Conservation (phyloP, 163 green algal genomes). For the Volvox carteri region DNA sequence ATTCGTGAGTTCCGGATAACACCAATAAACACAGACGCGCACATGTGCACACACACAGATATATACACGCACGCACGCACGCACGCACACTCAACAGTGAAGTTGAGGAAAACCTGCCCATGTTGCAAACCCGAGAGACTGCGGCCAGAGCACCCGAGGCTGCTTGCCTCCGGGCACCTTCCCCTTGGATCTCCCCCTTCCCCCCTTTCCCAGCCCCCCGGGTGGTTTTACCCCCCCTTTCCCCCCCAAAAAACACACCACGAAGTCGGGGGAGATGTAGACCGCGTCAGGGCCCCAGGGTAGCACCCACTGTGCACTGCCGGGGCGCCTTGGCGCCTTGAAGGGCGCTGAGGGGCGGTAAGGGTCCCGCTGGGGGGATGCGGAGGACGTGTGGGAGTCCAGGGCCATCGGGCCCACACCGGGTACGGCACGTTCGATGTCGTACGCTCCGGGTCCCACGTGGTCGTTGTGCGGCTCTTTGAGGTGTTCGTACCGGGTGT, state of each 20-base stretch:
- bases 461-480: slow-evolving; percentile 24
- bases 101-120: no score
- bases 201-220: not conserved
- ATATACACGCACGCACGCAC: no score
- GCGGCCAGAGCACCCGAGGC: no score
- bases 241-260: not conserved
- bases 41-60: no score
- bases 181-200: not conserved
- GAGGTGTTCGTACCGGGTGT: slow-evolving; percentile 36
- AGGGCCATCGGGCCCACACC: slow-evolving; percentile 3
- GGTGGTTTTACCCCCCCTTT: not conserved
- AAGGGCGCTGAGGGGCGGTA: slow-evolving; percentile 37
- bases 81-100: no score
- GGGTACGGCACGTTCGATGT: not conserved
- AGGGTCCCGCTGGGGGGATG: slow-evolving; percentile 30
- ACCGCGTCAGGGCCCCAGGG: not conserved
- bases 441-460: slow-evolving; percentile 51
- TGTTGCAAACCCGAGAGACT: no score
- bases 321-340: slow-evolving; percentile 4
- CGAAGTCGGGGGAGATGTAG: slow-evolving; percentile 18
- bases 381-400: slow-evolving; percentile 16
- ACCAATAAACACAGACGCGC: no score
- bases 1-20: no score
- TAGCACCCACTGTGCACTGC: not conserved
- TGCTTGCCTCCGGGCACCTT: no score